Percentiles rank a stretch among this genome's conserved stretches.
Conservation (phyloP, 306 rosid genomes). For the Nissolia schottii region DNA sequence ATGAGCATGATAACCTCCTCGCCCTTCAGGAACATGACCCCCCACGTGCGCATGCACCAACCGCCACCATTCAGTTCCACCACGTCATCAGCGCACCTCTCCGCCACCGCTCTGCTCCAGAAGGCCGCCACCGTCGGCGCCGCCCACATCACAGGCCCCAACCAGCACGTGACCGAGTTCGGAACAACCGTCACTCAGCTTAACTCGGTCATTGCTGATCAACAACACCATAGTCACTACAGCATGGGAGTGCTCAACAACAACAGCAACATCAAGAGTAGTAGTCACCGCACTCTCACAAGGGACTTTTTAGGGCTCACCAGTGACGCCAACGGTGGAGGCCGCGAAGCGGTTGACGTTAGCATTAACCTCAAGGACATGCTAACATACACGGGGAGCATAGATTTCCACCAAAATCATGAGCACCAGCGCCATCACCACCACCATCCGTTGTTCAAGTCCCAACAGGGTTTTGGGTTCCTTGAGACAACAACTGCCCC, state of each 20-base stretch:
- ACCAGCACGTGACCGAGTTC: constrained; percentile 41
- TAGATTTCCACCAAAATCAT: constrained; percentile 28
- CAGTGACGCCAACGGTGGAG: constrained; percentile 21
- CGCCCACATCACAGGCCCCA: constrained; percentile 29
- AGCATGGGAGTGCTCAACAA: constrained; percentile 25
- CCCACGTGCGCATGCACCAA: constrained; percentile 35
- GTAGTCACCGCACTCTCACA: constrained; percentile 61
- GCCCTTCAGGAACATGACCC: constrained; percentile 39
- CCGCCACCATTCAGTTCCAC: constrained; percentile 20
- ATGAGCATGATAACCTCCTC: constrained; percentile 37
- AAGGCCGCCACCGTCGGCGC: constrained; percentile 75
- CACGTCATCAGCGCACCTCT: constrained; percentile 67
- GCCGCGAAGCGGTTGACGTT: constrained; percentile 21
- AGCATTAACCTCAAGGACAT: constrained; percentile 48
- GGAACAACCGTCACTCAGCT: constrained; percentile 30
- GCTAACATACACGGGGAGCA: constrained; percentile 56
- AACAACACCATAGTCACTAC: constrained; percentile 23
- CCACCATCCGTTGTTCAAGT: constrained; percentile 39
- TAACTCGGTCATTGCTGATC: constrained; percentile 25
- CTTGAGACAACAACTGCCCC: constrained; percentile 49
- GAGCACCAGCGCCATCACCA: constrained; percentile 9
- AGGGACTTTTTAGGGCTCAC: constrained; percentile 89
- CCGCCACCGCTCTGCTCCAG: constrained; percentile 91
- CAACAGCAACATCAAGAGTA: constrained; percentile 27
- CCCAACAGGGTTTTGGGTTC: constrained; percentile 63